Conservation (phyloP, 306 rosid species). For the Alnus glutinosa region DNA sequence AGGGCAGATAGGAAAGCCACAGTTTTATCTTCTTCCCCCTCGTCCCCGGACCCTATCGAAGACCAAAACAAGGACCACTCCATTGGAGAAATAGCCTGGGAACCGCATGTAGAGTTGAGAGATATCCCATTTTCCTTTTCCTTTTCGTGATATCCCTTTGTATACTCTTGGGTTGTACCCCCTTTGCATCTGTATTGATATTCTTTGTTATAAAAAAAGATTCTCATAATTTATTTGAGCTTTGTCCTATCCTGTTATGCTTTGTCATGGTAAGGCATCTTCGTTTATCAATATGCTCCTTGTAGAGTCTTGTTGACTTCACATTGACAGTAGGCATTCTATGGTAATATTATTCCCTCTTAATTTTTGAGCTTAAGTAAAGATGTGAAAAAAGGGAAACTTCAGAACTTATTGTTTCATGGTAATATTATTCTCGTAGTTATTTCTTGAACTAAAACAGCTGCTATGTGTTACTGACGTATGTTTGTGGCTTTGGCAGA, state of each 20-base stretch:
- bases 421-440: too few species aligned
- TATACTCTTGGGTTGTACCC: neutral
- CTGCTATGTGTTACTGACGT: slow-evolving; percentile 27
- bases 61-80: too few species aligned
- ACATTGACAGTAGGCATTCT: neutral
- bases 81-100: too few species aligned
- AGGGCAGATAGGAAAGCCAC: too few species aligned
- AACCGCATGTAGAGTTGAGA: too few species aligned
- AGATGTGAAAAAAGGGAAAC: neutral
- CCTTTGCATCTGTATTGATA: neutral
- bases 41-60: too few species aligned
- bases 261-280: neutral
- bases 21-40: too few species aligned
- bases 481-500: slow-evolving; percentile 53
- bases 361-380: neutral
- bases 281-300: neutral
- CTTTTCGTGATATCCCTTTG: neutral
- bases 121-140: neutral
- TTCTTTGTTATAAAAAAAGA: neutral
- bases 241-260: neutral
- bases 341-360: neutral
- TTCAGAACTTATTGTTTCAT: neutral
- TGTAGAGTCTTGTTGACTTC: neutral
- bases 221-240: neutral
- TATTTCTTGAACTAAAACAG: slow-evolving; percentile 3